Base-by-base conservation (phyloP, 768 basidiomycete genomes). In the Mrakia hoshinonis region DNA sequence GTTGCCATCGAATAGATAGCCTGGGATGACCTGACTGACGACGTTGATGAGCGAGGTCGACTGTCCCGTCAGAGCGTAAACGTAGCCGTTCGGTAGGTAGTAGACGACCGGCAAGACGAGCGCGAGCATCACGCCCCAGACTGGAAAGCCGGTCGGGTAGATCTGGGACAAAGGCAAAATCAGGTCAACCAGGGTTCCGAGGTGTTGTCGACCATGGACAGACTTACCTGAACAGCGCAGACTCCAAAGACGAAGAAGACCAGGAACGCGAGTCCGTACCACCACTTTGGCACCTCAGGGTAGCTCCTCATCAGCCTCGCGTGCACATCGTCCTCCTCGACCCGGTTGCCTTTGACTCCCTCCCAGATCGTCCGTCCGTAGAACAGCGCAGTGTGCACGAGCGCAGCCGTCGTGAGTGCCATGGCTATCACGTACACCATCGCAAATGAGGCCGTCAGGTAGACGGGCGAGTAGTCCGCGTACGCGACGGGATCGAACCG, bases 281-380 rank as follows among this genome's bases (percentile, higher is more conserved):
- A 47, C 79, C 78, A 79, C 34, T 77, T 74, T 7, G 79, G 78
- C 0, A 80, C 78, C 75, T 96, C 92, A 0, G 90, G 91, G 77
- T 98, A 98, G 73, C 87, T 86, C 73, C 87, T 83, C 95, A 98
- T 97, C 64, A 97, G 82, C 81, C 94, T 95, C 72, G 89, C 86
- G 77, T 98, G 95, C 73, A 97, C 92, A 79, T 98, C 95, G 76
- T 95, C 92, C 72, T 86, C 85, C 81, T 94, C 94, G 9, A 87
- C 82, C 55, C 85, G 82, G 46, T 89, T 84, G 78, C 84, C 87
- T 80, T 86, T 87, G 61, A 87, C 77, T 24, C 84, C 85, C 64
- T 84, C 84, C 31, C n/a, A 18, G 63, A 71, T 71, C 34, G 36
- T 52, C 54, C 26, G 34, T 0, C 94, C 91, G 78, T 96, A 91